Base-by-base conservation (phyloP, 768 basidiomycete species). In the Pholiota microspora region DNA sequence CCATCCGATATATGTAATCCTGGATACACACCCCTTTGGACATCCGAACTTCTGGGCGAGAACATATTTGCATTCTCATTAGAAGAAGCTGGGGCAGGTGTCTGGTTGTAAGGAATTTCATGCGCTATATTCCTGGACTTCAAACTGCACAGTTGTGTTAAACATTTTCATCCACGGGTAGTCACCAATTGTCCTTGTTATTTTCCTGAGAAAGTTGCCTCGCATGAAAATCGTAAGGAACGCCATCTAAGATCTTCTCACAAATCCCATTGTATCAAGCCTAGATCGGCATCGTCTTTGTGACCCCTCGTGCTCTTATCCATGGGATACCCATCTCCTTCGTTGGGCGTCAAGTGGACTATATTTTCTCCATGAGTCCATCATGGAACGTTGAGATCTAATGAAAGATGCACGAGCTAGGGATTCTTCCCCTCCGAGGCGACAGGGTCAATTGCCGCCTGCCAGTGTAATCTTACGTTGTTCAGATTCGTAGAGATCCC, bases 401-500 rank as follows among this genome's bases (percentile, higher is more conserved):
- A 46, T 46, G 34, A 35, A 32, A 42, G 51, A 51, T 51, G 40
- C 15, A 3, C 7, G 35, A 13, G 31, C 53, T 21, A 24, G 23
- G 36, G 23, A 32, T 55, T 59, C 53, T 58, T 59, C 53, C 61
- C 36, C 55, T 60, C 62, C 61, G 58, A 60, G 62, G 64, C 47
- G 28, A 53, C 56, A 61, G 55, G 45, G 50, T 42, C 49, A 35
- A 48, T 32, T 56, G 50, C 31, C 15, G 53, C 51, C 21, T 46
- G 54, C 45, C 18, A 35, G 31, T 47, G 32, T 38, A 25, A 21
- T 15, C 31, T 59, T 62, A 56, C 59, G 55, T 59, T 57, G 46
- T 27, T 38, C 36, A 55, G 49, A 56, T 45, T 56, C 52, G 38
- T 38, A 45, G 34, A 38, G 42, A 31, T 51, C 36, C 49, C 32